A percentile compares a stretch with the other conserved stretches of the same genome.
Conservation (phyloP, 306 rosid genomes). For the Prunus mongolica region DNA sequence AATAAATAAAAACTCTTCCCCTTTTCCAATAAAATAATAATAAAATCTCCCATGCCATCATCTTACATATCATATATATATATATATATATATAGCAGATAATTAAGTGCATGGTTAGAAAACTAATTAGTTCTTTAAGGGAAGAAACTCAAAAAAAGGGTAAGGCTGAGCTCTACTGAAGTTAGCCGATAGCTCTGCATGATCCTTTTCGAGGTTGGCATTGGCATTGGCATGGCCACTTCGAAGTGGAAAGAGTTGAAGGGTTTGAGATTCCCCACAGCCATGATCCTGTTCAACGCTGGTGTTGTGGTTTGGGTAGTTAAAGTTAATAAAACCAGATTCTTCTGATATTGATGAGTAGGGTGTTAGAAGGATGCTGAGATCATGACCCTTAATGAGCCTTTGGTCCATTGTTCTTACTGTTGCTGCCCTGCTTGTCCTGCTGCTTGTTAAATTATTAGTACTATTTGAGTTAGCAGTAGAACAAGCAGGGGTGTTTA, state of each 20-base stretch:
- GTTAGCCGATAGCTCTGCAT: constrained; percentile 33
- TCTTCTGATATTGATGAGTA: constrained; percentile 21
- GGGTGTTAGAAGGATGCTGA: constrained; percentile 46
- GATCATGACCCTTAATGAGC: constrained; percentile 42
- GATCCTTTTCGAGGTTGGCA: constrained; percentile 34
- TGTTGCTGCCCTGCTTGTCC: background rate
- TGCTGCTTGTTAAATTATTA: background rate
- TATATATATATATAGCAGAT: background rate
- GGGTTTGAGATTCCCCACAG: constrained; percentile 65
- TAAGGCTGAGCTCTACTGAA: constrained; percentile 5
- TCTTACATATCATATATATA: background rate
- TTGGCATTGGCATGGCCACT: constrained; percentile 20
- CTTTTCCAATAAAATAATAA: constrained; percentile 39
- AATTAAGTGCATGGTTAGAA: background rate
- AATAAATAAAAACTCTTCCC: background rate
- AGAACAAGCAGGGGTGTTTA: constrained; percentile 10
- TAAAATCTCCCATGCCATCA: background rate
- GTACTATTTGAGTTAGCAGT: background rate
- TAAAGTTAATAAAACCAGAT: constrained; percentile 6
- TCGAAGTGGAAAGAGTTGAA: constrained; percentile 73
- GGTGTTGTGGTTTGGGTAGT: background rate
- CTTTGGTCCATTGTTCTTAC: constrained; percentile 44
- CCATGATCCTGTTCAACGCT: constrained; percentile 5
- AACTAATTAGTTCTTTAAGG: constrained; percentile 44
- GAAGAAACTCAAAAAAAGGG: constrained; percentile 79